Evolutionary conservation across 2,329 filamentous ascomycete genomes (phyloP), one percentile per base, ranked within the genome.

Genomic region (Fusarium decemcellulare): DNA sequence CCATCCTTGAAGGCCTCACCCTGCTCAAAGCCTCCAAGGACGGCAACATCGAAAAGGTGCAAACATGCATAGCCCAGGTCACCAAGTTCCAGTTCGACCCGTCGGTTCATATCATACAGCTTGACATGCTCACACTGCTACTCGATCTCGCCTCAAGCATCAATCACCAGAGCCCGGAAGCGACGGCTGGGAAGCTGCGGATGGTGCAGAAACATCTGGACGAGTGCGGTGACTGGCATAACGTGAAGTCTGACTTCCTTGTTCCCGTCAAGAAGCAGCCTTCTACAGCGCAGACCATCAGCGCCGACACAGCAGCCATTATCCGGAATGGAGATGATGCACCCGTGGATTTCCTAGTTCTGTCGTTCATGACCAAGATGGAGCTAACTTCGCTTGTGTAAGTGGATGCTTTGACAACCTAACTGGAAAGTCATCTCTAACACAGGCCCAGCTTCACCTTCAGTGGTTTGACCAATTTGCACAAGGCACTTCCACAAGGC

Each of bases 1-100:
- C 88, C 11, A 82, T 92, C 5, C 81, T 94, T 8, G 91, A 94
- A 77, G 91, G 91, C 0, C 83, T 94, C 53, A 86, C 91, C 2
- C 87, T 93, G 67, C 82, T 95, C 51, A 89, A 88, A 65, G 87
- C 87, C 8, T 86, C 86, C 64, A 89, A 88, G 54, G 83, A 89
- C 10, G 91, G 93, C 63, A 87, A 87, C 63, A 81, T 91, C n/a
- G 89, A 92, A 67, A 87, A 91, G 62, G 89, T 93, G 34, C 91
- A 94, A 72, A 85, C 87, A 46, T 92, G 92, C 55, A 87, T 95
- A 68, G 92, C 93, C n/a, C 87, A 91, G 53, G 92, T 90, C 7
- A 85, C 91, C 62, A 93, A 91, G 71, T 87, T 91, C 57, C 93
- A 95, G 75, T 82, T 92, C 11, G 88, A 92, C 40, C 84, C 87